Evolutionary conservation across 495 filamentous ascomycete species (phyloP), one percentile per base, ranked within the genome.

Genomic region (Penicillium bovifimosum): DNA sequence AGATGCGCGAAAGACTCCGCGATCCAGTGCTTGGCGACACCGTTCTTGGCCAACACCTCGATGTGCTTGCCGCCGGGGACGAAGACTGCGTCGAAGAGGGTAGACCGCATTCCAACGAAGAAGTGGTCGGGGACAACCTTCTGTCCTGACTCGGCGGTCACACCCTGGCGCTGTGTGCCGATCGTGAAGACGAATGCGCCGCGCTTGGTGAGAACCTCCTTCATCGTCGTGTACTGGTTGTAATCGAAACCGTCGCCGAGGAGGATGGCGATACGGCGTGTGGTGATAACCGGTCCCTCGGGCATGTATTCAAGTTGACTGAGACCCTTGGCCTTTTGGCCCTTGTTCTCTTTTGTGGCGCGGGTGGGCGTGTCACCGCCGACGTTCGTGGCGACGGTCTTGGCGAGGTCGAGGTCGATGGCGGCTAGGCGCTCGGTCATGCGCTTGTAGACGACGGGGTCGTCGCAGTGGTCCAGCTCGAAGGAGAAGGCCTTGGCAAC

Each of bases 381-480:
- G 2, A 88, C 86, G 55, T 80, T 76, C 41, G 80, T 78, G 0
- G 86, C 84, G 8, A 91, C 87, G 3, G 72, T 70, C 64, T 86
- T 76, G 0, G 90, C 87, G 4, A 95, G 83, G 1, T 73, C 73
- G 1, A 90, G 66, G 53, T 90, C 86, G 58, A 93, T 88, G 7
- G 88, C 82, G 3, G 81, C 72, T 5, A 93, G 72, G 18, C 90
- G 84, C 42, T 85, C 64, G 20, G 77, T 75, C 72, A 93, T 82
- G 53, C 85, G 79, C 47, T 81, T 75, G 62, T 91, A 95, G 17
- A 96, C 90, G 20, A 87, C 60, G 0, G 85, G 84, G 41, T 96
- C 90, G 40, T 95, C 89, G 66, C 91, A 95, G 68, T 95, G 90
- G 59, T 90, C 87, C 6, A 96, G 80, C 69, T 96, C 91, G 64